Evolutionary conservation across 2,329 filamentous ascomycete species (phyloP).

Genomic region (Sporothrix humicola): DNA sequence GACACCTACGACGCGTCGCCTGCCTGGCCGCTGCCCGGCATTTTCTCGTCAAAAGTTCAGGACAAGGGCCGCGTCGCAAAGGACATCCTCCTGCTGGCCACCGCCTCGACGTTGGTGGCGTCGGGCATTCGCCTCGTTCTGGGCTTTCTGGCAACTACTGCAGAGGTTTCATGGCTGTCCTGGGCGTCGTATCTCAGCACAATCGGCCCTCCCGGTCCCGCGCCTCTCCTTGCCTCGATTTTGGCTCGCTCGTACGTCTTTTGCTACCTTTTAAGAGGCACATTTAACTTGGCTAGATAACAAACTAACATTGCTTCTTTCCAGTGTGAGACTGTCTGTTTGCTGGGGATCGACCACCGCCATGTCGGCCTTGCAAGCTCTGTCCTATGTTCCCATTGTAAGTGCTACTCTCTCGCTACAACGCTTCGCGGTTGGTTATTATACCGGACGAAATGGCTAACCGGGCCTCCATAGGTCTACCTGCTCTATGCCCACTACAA

Average conservation of each 20-base stretch:
- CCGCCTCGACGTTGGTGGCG: slow-evolving; percentile 23
- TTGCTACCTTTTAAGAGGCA: too few species aligned
- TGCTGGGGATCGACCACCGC: slow-evolving; percentile 73
- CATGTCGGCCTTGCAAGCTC: slow-evolving; percentile 66
- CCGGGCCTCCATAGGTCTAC: slow-evolving; percentile 59
- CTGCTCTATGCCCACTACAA: slow-evolving; percentile 80
- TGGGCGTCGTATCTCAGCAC: slow-evolving; percentile 22
- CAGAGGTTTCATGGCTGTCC: slow-evolving; percentile 17
- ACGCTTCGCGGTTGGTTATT: too few species aligned
- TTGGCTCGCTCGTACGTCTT: slow-evolving; percentile 29
- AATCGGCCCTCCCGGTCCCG: neutral
- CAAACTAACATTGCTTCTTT: slow-evolving; percentile 35
- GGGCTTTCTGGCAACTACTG: slow-evolving; percentile 1
- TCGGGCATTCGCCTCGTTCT: neutral
- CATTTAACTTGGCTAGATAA: neutral
- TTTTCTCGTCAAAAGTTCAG: slow-evolving; percentile 29
- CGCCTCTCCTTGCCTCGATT: slow-evolving; percentile 11
- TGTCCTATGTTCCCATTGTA: slow-evolving; percentile 76
- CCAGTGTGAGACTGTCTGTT: slow-evolving; percentile 63
- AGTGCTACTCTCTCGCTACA: slow-evolving; percentile 41
- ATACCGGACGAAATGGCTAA: too few species aligned
- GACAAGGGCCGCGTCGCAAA: slow-evolving; percentile 21
- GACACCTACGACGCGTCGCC: neutral
- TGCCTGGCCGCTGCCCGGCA: slow-evolving; percentile 31
- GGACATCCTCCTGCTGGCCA: slow-evolving; percentile 21